phyloP scores from a whole-genome alignment of 2,329 filamentous ascomycete genomes.

The Trichoderma afroharzianum region DNA sequence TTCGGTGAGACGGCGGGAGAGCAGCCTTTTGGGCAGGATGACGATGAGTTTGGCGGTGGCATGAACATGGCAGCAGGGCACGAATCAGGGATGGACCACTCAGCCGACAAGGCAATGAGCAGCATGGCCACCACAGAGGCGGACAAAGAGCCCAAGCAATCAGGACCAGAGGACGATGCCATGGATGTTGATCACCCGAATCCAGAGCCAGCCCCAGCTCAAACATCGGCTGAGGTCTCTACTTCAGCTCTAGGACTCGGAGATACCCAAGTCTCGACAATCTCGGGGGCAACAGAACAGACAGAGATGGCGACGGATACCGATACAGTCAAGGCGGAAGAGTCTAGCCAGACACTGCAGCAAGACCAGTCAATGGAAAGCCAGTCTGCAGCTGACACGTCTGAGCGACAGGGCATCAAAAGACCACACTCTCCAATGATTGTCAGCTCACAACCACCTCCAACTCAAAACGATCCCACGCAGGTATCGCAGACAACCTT shows the following conservation, averaged over 20 bases:
- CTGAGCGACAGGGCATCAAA: conserved; percentile 16
- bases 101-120: conserved; percentile 42
- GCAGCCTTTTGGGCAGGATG: conserved; percentile 71
- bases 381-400: not conserved
- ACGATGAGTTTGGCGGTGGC: conserved; percentile 76
- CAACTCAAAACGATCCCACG: conserved; percentile 47
- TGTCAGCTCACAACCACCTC: conserved; percentile 36
- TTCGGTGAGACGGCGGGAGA: conserved; percentile 71
- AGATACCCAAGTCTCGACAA: not conserved
- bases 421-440: conserved; percentile 24
- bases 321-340: not conserved
- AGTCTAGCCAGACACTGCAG: not conserved
- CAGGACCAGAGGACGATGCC: conserved; percentile 19
- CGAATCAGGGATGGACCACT: conserved; percentile 41
- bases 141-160: conserved; percentile 24
- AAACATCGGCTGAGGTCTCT: not conserved
- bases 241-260: not conserved
- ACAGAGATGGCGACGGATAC: conserved; percentile 5
- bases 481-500: conserved; percentile 75
- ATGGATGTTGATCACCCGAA: conserved; percentile 19
- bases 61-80: conserved; percentile 54
- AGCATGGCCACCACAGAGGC: conserved; percentile 29
- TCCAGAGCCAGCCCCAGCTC: not conserved
- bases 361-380: not conserved
- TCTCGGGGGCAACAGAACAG: not conserved